Evolutionary conservation across 2,329 filamentous ascomycete species (phyloP), one percentile per base, ranked within the genome.

Genomic region (Podosphaera fusca): DNA sequence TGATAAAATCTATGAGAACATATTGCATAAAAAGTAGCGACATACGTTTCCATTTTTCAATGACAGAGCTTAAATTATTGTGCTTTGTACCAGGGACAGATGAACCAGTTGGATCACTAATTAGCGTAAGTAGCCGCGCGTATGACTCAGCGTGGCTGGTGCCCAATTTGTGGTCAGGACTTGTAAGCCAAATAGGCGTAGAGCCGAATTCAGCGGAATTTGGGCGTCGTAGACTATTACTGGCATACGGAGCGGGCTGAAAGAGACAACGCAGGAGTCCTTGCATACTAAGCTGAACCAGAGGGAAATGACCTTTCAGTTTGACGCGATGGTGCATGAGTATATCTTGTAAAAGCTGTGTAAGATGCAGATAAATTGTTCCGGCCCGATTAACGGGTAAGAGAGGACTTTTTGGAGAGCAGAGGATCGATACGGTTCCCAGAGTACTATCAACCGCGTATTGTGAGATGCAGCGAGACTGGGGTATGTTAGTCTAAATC

Each of bases 1-100:
- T 77, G 60, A 82, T 71, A 63, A 81, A 83, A 56, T 73, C 69
- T 69, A 78, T 74, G 49, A 83, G 66, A 4, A 82, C 68, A 35
- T 78, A 67, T 61, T 79, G 79, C 75, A 83, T 81, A 67, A 81
- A 73, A 60, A 77, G 73, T 3, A 78, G 78, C 0, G 78, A 78
- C 5, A 75, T 77, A 14, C 77, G 73, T 69, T 80, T 81, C 29
- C 79, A 79, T 35, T 73, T 74, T 61, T 80, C 78, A 1, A 74
- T 78, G 1, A 78, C 78, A 31, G 79, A 81, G 63, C 79, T 77
- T 33, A 83, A 72, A 30, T 49, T 30, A 45, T 12, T 45, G 40
- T 45, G 58, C 4, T 61, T 60, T 12, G 63, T 61, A 5, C 73
- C 72, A 2, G 75, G 73, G 30, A 81, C 76, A 3, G 76, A 74